Percentiles rank a stretch among this genome's conserved stretches.
Conservation (phyloP, 2,329 filamentous ascomycete genomes). For the Diaporthe nobilis region DNA sequence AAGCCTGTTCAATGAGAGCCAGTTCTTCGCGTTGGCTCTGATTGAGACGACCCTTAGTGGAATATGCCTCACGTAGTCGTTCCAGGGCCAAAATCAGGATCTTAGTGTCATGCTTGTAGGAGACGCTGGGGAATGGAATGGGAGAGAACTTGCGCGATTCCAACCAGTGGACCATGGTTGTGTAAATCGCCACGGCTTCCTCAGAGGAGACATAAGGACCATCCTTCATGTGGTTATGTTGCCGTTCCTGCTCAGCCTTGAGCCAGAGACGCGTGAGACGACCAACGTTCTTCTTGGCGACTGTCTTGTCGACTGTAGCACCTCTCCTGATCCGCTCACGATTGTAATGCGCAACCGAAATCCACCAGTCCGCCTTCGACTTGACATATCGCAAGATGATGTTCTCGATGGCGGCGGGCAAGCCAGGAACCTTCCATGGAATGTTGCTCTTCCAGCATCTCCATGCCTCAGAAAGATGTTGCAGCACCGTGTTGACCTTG, state of each 20-base stretch:
- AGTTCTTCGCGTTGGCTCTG: constrained; percentile 98
- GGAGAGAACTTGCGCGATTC: constrained; percentile 98
- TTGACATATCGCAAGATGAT: constrained; percentile 99
- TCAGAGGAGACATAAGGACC: constrained; percentile 98
- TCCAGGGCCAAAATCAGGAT: constrained; percentile 97
- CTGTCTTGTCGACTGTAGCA: constrained; percentile 98
- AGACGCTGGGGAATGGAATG: constrained; percentile 98
- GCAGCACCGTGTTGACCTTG: constrained; percentile 97
- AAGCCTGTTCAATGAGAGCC: constrained; percentile 96
- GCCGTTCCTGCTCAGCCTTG: constrained; percentile 97
- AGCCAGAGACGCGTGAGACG: constrained; percentile 95
- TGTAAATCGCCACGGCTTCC: constrained; percentile 98
- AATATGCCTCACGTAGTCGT: constrained; percentile 93
- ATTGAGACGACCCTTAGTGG: constrained; percentile 95
- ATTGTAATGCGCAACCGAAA: constrained; percentile 98
- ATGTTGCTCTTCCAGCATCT: constrained; percentile 99
- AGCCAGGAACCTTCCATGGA: constrained; percentile 97
- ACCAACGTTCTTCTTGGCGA: constrained; percentile 98
- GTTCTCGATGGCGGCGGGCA: constrained; percentile 98
- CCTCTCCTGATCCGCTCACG: constrained; percentile 96
- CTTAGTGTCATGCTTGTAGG: constrained; percentile 99
- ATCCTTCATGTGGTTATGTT: constrained; percentile 99
- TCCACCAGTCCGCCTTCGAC: constrained; percentile 99
- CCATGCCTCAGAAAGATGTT: constrained; percentile 98
- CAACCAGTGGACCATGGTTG: constrained; percentile 98